Conservation (phyloP, 1,139 yeast genomes). For the Casaregolazyma lundiana region DNA sequence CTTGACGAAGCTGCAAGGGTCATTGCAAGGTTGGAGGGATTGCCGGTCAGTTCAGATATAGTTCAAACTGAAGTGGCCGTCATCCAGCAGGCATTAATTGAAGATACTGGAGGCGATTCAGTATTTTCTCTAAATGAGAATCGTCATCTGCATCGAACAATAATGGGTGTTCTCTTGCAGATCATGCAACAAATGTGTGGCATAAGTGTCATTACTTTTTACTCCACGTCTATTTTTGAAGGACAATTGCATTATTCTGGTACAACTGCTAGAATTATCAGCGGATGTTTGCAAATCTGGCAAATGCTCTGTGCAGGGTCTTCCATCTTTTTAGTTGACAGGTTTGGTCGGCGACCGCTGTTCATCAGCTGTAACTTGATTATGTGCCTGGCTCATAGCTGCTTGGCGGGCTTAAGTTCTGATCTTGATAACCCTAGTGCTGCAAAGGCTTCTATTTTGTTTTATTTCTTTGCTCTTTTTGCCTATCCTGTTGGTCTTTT, state of each 20-base stretch:
- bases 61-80: slow-evolving; percentile 56
- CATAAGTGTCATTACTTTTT: slow-evolving; percentile 58
- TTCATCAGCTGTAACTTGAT: slow-evolving; percentile 41
- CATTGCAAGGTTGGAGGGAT: slow-evolving; percentile 27
- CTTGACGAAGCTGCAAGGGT: slow-evolving; percentile 47
- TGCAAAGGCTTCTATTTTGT: slow-evolving; percentile 51
- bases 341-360: slow-evolving; percentile 50
- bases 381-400: slow-evolving; percentile 42
- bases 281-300: slow-evolving; percentile 39
- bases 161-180: slow-evolving; percentile 54
- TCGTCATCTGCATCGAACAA: slow-evolving; percentile 48
- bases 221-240: slow-evolving; percentile 36
- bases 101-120: no score
- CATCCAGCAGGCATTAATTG: slow-evolving; percentile 46
- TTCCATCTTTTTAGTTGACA: slow-evolving; percentile 45
- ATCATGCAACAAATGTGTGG: slow-evolving; percentile 72
- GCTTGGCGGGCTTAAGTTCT: slow-evolving; percentile 41
- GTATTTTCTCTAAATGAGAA: slow-evolving; percentile 45
- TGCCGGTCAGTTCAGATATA: no score
- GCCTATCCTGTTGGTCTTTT: slow-evolving; percentile 64
- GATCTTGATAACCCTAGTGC: slow-evolving; percentile 32
- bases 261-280: no score
- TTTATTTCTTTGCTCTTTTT: slow-evolving; percentile 61
- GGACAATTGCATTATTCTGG: slow-evolving; percentile 37
- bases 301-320: slow-evolving; percentile 55